A percentile compares a stretch with the other conserved stretches of the same genome.
Conservation (phyloP, 129 eudicot species). For the Cynara cardunculus region DNA sequence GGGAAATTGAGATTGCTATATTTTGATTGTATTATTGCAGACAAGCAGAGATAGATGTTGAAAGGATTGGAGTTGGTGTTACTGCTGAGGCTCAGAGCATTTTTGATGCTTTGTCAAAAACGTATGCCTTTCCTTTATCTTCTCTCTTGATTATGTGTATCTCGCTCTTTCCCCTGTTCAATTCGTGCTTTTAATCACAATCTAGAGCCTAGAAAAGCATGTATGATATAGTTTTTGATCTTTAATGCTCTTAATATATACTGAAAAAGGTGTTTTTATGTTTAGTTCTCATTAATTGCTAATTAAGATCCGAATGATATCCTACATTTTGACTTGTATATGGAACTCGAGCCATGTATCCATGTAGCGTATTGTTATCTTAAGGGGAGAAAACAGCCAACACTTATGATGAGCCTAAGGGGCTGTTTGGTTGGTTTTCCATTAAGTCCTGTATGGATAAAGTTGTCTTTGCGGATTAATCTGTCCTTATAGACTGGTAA, state of each 20-base stretch:
- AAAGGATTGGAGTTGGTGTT: conserved; percentile 97
- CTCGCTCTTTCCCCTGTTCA: neutral
- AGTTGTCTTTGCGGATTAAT: neutral
- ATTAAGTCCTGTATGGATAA: neutral
- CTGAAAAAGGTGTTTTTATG: neutral
- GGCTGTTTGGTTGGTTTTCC: neutral
- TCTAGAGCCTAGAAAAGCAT: neutral
- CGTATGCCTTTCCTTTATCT: conserved; percentile 48
- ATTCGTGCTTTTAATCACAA: conserved; percentile 5
- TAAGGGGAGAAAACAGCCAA: neutral
- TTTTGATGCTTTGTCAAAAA: conserved; percentile 93
- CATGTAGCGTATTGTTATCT: neutral
- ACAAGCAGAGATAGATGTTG: conserved; percentile 94
- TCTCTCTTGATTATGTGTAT: neutral
- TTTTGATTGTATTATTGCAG: conserved; percentile 38
- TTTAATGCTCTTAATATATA: conserved; percentile 2
- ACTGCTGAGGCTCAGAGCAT: conserved; percentile 84
- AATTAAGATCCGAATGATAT: neutral
- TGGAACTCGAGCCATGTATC: neutral
- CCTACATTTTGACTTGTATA: neutral
- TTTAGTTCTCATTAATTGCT: neutral
- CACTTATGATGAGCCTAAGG: neutral
- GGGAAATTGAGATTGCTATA: neutral
- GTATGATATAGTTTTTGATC: conserved; percentile 6
- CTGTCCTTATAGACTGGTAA: neutral